phyloP scores from a whole-genome alignment of 345 rosid species.

The Arabidopsis suecica region DNA sequence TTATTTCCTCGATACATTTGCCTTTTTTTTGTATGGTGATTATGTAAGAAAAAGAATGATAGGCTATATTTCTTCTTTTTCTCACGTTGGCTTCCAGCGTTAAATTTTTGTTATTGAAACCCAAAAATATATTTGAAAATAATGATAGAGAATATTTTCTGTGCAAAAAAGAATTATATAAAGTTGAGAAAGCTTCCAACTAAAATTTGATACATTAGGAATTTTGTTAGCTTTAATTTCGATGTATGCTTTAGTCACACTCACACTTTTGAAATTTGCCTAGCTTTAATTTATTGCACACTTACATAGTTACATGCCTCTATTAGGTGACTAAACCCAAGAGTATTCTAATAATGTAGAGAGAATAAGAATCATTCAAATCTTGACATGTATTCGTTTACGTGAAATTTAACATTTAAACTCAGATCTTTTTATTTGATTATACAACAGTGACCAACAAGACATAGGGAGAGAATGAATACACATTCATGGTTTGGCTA shows the following conservation, averaged over 20 bases:
- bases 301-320: background rate
- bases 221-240: background rate
- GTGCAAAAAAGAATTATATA: background rate
- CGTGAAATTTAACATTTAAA: background rate
- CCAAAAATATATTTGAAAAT: background rate
- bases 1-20: background rate
- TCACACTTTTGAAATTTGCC: too few species aligned
- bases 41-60: background rate
- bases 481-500: conserved; percentile 44
- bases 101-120: background rate
- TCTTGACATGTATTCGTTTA: background rate
- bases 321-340: background rate
- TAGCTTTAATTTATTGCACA: background rate
- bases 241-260: background rate
- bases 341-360: background rate
- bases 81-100: background rate
- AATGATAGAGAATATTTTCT: background rate
- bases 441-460: conserved; percentile 11
- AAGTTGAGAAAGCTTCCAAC: background rate
- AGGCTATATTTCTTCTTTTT: background rate
- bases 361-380: background rate
- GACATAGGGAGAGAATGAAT: background rate
- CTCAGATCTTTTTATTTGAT: background rate
- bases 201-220: background rate
- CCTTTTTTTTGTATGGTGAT: conserved; percentile 2